Evolutionary conservation across 768 basidiomycete genomes (phyloP), one percentile per base, ranked within the genome.

Genomic region (Lactifluus volemus): DNA sequence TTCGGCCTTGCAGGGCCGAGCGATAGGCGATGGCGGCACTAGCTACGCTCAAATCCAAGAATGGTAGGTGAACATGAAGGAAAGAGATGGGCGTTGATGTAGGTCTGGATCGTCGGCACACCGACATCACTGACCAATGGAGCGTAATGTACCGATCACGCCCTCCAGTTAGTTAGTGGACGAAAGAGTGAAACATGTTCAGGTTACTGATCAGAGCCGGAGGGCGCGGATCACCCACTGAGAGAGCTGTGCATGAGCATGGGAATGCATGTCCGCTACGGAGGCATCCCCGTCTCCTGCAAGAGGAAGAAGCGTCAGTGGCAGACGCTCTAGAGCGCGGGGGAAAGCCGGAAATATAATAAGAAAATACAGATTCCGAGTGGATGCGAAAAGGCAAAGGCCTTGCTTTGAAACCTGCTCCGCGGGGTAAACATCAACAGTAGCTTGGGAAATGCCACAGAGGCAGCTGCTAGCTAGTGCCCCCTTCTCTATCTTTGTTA

Each of bases 361-460:
- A 36, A 25, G 25, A 25, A 25, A 25, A 49, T 42, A 60, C 49
- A 60, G 48, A 21, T 17, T 17, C 48, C 59, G 59, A 54, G 45
- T 48, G 53, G 49, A 55, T 30, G 53, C 59, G 53, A 56, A 55
- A 55, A 50, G 54, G 32, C 42, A 49, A 42, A 19, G 41, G 5
- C 36, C 15, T 32, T 30, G 50, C n/a, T 34, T 36, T 21, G 39
- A 50, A 19, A 29, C 30, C 9, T 49, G 25, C 29, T 41, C 56
- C 56, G 49, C 49, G 32, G 49, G 49, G 49, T 41, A 14, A 8
- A 32, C n/a, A 15, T n/a, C 14, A 34, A 25, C 44, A 15, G 7
- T 14, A 21, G 54, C 44, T 15, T 19, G 48, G 44, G n/a, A 49
- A 41, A 49, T 14, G 56, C 56, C 56, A 39, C 29, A n/a, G 21